Percentiles rank a stretch among this genome's conserved stretches.
Conservation (phyloP, 371 early-diverging fungal species). For the Paraphysoderma sedebokerense region DNA sequence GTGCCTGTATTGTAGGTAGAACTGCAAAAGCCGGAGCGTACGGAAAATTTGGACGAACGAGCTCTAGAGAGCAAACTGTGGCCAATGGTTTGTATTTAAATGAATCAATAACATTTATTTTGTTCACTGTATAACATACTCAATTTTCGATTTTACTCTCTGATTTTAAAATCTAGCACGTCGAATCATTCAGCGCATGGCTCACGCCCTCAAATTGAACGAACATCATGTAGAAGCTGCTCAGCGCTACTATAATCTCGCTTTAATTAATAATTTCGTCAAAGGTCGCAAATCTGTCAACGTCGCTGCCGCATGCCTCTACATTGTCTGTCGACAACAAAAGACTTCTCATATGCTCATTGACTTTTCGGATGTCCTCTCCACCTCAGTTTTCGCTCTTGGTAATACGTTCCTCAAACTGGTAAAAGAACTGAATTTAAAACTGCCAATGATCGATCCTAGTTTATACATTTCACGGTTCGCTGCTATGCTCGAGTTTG, state of each 20-base stretch:
- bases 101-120: no score
- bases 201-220: slow-evolving; percentile 43
- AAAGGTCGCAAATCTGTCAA: slow-evolving; percentile 73
- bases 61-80: slow-evolving; percentile 10
- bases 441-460: slow-evolving; percentile 69
- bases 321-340: slow-evolving; percentile 86
- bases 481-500: slow-evolving; percentile 84
- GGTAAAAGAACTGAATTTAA: slow-evolving; percentile 48
- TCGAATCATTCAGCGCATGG: slow-evolving; percentile 40
- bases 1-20: no score
- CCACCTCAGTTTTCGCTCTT: slow-evolving; percentile 66
- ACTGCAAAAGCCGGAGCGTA: slow-evolving; percentile 16
- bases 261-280: slow-evolving; percentile 78
- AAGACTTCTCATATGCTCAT: slow-evolving; percentile 91
- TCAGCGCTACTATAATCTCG: slow-evolving; percentile 85
- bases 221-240: slow-evolving; percentile 73
- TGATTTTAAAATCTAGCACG: no score
- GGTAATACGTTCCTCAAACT: slow-evolving; percentile 86
- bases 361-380: slow-evolving; percentile 87
- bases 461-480: slow-evolving; percentile 91
- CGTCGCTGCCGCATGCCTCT: slow-evolving; percentile 92
- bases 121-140: no score
- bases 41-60: slow-evolving; percentile 9
- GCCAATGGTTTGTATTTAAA: not conserved
- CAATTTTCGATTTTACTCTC: no score